These are phyloP conservation scores for Metschnikowia henanensis DNA, from an alignment of 805 yeast species.

Conservation along the genomic window DNA sequence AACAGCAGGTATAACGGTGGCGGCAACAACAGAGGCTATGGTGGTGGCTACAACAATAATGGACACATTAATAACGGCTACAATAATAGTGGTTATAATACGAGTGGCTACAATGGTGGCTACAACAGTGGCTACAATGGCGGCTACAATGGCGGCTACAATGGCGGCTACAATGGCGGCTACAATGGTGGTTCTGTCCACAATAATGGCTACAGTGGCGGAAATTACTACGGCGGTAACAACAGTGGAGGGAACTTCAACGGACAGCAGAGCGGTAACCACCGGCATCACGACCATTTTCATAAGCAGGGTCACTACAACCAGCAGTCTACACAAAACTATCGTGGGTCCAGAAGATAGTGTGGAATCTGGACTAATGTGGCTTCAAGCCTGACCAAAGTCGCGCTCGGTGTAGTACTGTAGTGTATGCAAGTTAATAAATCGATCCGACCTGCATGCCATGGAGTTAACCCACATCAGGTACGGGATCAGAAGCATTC, in stretches of 20 bases:
- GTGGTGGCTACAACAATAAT: no score
- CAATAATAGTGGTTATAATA: no score
- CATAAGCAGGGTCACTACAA: conserved; percentile 5
- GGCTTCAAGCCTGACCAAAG: no score
- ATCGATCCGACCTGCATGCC: background rate
- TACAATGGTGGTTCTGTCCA: conserved; percentile 6
- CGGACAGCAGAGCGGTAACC: conserved; percentile 5
- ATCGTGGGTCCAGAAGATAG: conserved; percentile 1
- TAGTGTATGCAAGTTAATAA: background rate
- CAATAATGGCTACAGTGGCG: conserved; percentile 2
- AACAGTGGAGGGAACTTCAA: background rate
- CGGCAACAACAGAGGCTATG: no score
- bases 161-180: conserved; percentile 2
- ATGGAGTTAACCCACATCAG: no score
- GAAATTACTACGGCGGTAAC: conserved; percentile 1
- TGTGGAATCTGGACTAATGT: no score
- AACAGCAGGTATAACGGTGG: no score
- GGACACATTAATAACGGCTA: no score
- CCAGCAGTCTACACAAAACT: conserved; percentile 1
- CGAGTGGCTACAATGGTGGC: no score
- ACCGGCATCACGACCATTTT: conserved; percentile 10
- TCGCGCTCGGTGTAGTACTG: no score
- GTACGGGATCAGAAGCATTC: no score
- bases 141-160: conserved; percentile 8
- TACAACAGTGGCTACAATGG: no score